Evolutionary conservation across 2,329 filamentous ascomycete species (phyloP), one percentile per base, ranked within the genome.

Genomic region (Ophiostoma ulmi): DNA sequence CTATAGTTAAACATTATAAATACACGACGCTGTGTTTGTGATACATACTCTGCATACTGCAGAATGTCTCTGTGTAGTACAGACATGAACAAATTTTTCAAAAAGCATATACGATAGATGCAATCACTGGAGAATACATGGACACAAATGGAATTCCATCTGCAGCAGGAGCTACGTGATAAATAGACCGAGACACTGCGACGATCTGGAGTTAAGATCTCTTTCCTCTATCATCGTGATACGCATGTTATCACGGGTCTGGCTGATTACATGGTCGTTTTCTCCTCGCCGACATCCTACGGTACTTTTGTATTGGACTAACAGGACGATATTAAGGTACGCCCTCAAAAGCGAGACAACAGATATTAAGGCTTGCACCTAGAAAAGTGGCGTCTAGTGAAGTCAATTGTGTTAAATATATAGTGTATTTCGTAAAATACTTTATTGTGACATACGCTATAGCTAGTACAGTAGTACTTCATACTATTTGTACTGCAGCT

Each of bases 241-340:
- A 17, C 38, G 38, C 7, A 48, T 26, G 11, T 14, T 58, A 22
- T 58, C n/a, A 22, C 22, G n/a, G 52, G 52, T 26, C 44, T 48
- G 38, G 38, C 38, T 39, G 38, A 39, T 10, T 10, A 39, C 38
- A 39, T 10, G 7, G 38, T 39, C 38, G 38, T 39, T 39, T 20
- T 20, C 5, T 14, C 52, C 22, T 58, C 22, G 52, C 52, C 22
- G 52, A 58, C 4, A 58, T 26, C n/a, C 10, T 26, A 22, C 8
- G 26, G 52, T 58, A 58, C 52, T 58, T 58, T 58, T 58, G 52
- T 26, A 26, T 13, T 26, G 52, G 5, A 22, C n/a, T 58, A 26
- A 14, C 52, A 10, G 52, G 52, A 58, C 22, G 52, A 58, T 58
- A 58, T 58, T 58, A 58, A 58, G 52, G 52, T 26, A 58, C 52